Base-by-base conservation (phyloP, 306 rosid species). In the Leucaena leucocephala region DNA sequence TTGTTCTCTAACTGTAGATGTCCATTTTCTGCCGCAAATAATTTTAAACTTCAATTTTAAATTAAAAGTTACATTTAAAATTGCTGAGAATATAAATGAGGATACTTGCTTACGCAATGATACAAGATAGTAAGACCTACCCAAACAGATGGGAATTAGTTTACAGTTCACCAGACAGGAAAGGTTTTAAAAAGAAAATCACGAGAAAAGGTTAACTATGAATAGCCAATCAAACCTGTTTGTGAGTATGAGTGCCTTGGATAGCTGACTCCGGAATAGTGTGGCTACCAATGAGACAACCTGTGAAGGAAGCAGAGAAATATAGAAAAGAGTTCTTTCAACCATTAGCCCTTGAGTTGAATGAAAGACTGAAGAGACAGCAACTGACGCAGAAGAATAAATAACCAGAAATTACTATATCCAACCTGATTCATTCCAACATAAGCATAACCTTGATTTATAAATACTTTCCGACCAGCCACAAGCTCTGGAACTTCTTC, bases 401-500 rank as follows among this genome's bases (percentile, higher is more conserved):
- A 12, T 1, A 43, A 75, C 74, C 80, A 63, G 39, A 68, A 82
- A 67, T 67, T 62, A 77, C 66, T 38, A 68, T 66, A 17, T 48
- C 64, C 78, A 83, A 94, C 98, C 98, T 95, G 99, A 88, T 81
- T 87, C 84, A 87, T 86, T 64, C 98, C 96, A 72, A 95, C 86
- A 79, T 85, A 93, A 50, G 97, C 99, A 85, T 83, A 72, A 78
- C 99, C 98, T 86, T 87, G 93, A 33, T 86, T 89, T 69, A 93
- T 67, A 86, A 84, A 91, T 68, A 93, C 97, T 85, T 81, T 91
- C 38, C 98, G 93, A 52, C 96, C 89, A 88, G 92, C 93, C 50
- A 93, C 96, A 64, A 95, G 99, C 80, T 91, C 97, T 72, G 98
- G 96, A 86, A 95, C 98, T 87, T 93, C 99, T 89, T 93, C 94